phyloP scores from a whole-genome alignment of 1,139 yeast genomes.

The Debaryomycetaceae sp. region DNA sequence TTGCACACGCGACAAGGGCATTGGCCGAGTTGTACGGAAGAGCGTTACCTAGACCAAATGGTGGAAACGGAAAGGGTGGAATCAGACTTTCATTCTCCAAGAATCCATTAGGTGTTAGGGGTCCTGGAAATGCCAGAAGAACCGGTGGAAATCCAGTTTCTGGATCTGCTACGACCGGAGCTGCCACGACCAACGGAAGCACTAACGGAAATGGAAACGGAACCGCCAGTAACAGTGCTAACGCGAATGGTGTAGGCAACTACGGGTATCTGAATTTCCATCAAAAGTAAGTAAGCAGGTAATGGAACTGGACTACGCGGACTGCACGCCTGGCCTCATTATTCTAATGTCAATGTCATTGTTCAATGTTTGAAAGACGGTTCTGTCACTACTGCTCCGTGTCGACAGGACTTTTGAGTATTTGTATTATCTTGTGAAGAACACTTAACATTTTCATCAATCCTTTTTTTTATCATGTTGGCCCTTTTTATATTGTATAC shows the following conservation, averaged over 20 bases:
- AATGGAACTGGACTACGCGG: no score
- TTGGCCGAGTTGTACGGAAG: slow-evolving; percentile 91
- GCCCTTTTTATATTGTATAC: background rate
- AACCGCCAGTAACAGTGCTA: slow-evolving; percentile 3
- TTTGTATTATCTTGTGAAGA: background rate
- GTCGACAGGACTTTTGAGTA: background rate
- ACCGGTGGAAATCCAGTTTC: slow-evolving; percentile 33
- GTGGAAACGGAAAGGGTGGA: slow-evolving; percentile 85
- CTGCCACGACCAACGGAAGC: slow-evolving; percentile 1
- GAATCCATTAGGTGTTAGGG: slow-evolving; percentile 94
- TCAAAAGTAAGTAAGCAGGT: slow-evolving; percentile 12
- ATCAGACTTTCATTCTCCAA: slow-evolving; percentile 90
- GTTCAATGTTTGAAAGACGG: background rate
- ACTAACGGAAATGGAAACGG: slow-evolving; percentile 4
- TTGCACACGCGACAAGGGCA: slow-evolving; percentile 88
- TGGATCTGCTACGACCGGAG: slow-evolving; percentile 5
- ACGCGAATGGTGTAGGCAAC: slow-evolving; percentile 26
- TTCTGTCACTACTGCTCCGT: background rate
- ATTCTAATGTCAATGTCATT: background rate
- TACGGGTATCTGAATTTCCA: slow-evolving; percentile 37
- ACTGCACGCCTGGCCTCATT: background rate
- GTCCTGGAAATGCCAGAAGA: slow-evolving; percentile 52
- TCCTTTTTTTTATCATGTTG: background rate
- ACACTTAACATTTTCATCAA: background rate
- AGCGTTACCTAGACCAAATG: slow-evolving; percentile 64